Evolutionary conservation across 768 basidiomycete species (phyloP).

Genomic region (Hortiboletus campestris): DNA sequence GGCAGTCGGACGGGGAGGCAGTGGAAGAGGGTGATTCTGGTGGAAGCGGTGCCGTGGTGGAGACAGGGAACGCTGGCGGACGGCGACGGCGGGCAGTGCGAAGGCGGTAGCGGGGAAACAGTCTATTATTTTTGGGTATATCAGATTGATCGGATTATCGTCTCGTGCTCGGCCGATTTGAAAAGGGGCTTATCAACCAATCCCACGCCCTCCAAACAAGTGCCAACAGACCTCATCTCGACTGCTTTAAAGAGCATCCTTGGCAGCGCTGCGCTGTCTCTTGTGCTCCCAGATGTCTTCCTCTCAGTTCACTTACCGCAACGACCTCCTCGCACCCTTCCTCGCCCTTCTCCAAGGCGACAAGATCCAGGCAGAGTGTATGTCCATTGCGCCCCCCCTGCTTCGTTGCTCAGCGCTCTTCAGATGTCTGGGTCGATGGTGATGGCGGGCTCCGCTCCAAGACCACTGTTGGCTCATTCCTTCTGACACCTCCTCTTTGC

Average conservation of each 20-base stretch:
- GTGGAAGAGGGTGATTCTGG: conserved; percentile 43
- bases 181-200: conserved; percentile 32
- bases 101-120: conserved; percentile 38
- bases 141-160: neutral
- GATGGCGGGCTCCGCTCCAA: conserved; percentile 93
- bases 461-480: conserved; percentile 67
- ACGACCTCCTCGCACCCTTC: conserved; percentile 87
- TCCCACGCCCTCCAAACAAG: conserved; percentile 23
- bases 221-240: conserved; percentile 20
- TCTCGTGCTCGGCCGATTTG: conserved; percentile 6
- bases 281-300: conserved; percentile 20
- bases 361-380: conserved; percentile 94
- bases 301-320: conserved; percentile 50
- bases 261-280: neutral
- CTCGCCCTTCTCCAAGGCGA: conserved; percentile 87
- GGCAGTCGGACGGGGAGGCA: conserved; percentile 17
- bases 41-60: conserved; percentile 40
- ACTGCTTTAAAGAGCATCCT: conserved; percentile 25
- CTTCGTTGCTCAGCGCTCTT: conserved; percentile 2
- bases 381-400: conserved; percentile 18
- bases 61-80: conserved; percentile 52
- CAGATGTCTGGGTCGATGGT: conserved; percentile 99
- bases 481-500: neutral
- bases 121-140: neutral
- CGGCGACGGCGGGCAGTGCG: conserved; percentile 59